phyloP scores from a whole-genome alignment of 1,139 yeast species.

The Taphrina flavorubra region DNA sequence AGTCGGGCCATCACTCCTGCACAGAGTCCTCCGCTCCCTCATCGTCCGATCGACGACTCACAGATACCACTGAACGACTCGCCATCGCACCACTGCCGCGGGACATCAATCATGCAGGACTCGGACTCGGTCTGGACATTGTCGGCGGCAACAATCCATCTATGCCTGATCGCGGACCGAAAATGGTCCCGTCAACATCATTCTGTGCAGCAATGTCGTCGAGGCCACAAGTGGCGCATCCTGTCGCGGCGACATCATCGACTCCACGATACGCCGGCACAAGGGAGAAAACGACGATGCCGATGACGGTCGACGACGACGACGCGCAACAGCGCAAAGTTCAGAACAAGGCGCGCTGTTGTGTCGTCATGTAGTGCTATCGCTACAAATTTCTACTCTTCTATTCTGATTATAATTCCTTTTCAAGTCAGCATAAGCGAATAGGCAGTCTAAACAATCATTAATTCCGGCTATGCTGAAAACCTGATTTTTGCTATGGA shows the following conservation, averaged over 20 bases:
- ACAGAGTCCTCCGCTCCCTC: neutral
- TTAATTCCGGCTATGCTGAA: neutral
- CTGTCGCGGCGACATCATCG: neutral
- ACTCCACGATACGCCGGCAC: neutral
- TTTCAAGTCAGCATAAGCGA: slow-evolving; percentile 1
- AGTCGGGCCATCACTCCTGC: neutral
- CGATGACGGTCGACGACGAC: neutral
- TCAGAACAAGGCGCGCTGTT: slow-evolving; percentile 2
- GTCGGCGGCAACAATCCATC: neutral
- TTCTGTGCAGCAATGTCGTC: too few relatives aligned
- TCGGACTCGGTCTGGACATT: neutral
- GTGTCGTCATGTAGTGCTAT: slow-evolving; percentile 12
- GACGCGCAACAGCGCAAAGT: neutral
- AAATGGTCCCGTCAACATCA: too few relatives aligned
- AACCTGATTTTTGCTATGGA: too few relatives aligned
- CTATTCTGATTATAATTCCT: too few relatives aligned
- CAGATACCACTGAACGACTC: slow-evolving; percentile 5
- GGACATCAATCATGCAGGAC: neutral
- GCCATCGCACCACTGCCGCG: slow-evolving; percentile 12
- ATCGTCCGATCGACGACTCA: neutral
- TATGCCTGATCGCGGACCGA: too few relatives aligned
- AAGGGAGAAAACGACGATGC: too few relatives aligned
- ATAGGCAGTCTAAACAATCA: slow-evolving; percentile 12
- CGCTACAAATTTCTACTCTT: neutral
- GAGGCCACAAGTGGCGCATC: neutral